phyloP scores from a whole-genome alignment of 1,284 basidiomycete genomes.

The Microbotryum saponariae region DNA sequence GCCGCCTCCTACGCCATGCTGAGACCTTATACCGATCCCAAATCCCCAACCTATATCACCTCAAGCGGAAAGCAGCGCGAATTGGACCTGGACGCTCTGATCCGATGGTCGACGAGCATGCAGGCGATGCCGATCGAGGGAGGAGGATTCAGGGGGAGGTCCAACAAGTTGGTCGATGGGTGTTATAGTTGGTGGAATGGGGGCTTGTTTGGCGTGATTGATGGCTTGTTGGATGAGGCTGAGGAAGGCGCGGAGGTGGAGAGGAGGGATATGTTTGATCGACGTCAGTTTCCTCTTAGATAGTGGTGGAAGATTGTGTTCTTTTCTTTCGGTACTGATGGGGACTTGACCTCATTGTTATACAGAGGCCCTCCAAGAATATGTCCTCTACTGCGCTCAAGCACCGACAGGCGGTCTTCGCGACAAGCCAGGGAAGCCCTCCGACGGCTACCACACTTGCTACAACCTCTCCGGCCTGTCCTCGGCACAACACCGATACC shows the following conservation, averaged over 20 bases:
- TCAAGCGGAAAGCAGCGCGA: background rate
- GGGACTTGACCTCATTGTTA: background rate
- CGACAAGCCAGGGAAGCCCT: constrained; percentile 89
- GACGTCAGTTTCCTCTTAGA: constrained; percentile 36
- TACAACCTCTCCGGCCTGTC: constrained; percentile 87
- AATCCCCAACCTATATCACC: constrained; percentile 8
- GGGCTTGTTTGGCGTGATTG: constrained; percentile 74
- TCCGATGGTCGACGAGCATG: constrained; percentile 79
- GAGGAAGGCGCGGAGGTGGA: constrained; percentile 32
- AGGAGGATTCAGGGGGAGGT: constrained; percentile 86
- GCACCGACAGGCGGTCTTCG: constrained; percentile 73
- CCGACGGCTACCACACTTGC: constrained; percentile 85
- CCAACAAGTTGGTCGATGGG: constrained; percentile 97
- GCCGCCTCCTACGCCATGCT: constrained; percentile 77
- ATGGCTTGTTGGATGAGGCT: constrained; percentile 47
- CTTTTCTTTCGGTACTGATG: constrained; percentile 2
- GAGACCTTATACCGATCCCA: constrained; percentile 42
- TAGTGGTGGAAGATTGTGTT: constrained; percentile 8
- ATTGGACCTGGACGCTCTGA: constrained; percentile 56
- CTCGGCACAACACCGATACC: constrained; percentile 68
- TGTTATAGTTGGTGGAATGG: constrained; percentile 99
- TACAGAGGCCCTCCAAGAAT: constrained; percentile 69
- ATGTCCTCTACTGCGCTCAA: constrained; percentile 78
- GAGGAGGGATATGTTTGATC: constrained; percentile 40
- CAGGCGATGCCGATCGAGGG: constrained; percentile 77